phyloP scores from a whole-genome alignment of 2,329 filamentous ascomycete species.

The Fusarium newnesense region DNA sequence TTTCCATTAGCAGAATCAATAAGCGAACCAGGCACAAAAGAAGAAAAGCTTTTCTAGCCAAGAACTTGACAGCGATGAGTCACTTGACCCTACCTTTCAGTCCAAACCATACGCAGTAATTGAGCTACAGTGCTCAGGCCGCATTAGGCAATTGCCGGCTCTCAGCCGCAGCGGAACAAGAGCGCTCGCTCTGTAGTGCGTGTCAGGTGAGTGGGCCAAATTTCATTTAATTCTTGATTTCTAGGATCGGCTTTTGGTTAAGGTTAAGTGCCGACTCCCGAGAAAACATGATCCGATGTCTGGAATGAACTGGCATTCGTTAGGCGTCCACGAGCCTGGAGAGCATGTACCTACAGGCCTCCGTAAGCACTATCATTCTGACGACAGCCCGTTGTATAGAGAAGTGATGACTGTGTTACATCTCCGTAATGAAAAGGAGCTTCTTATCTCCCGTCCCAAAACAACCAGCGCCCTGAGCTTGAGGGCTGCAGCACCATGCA shows the following conservation, averaged over 20 bases:
- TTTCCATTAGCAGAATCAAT: background rate
- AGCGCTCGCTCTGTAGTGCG: background rate
- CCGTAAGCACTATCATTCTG: background rate
- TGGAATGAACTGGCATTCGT: background rate
- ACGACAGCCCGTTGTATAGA: fast-evolving
- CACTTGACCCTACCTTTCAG: background rate
- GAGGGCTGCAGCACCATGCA: constrained; percentile 1
- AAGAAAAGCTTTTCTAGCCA: background rate
- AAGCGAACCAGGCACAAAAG: background rate
- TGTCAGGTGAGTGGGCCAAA: constrained; percentile 23
- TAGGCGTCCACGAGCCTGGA: too few species aligned
- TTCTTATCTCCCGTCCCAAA: background rate
- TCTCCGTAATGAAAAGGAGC: constrained; percentile 3
- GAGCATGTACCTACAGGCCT: background rate
- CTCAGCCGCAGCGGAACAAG: constrained; percentile 25
- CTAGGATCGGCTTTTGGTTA: background rate
- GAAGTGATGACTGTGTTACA: background rate
- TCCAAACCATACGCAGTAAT: background rate
- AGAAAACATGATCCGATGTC: background rate
- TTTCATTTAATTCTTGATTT: background rate
- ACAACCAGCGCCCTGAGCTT: background rate
- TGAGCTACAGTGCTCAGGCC: constrained; percentile 7
- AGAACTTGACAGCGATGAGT: background rate
- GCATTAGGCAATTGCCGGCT: constrained; percentile 6
- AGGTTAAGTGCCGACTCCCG: background rate